Evolutionary conservation across 1,139 yeast genomes (phyloP), one percentile per base, ranked within the genome.

Genomic region (Pichia sp.): DNA sequence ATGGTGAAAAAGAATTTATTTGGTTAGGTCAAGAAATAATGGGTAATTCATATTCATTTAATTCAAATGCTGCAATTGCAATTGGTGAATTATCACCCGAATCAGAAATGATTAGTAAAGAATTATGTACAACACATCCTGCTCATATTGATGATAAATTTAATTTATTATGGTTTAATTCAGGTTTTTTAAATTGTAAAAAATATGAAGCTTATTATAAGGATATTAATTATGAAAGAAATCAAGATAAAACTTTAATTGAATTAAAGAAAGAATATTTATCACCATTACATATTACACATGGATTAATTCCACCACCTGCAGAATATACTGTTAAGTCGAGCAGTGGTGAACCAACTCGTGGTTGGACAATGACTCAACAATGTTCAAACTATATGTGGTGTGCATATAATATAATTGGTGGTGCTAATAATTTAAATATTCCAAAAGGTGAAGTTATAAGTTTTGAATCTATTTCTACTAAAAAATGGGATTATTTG

Each of bases 71-170:
- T 49, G 77, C 79, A 11, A 81, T 77, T 8, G 70, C 82, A 0
- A 69, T 75, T 30, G 84, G 84, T 26, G 71, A 70, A 62, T 67
- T 53, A 46, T 63, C 69, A 2, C 51, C 55, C 5, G 53, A 57
- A 48, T 58, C 50, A 42, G 45, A 52, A 56, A 34, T 69, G 66
- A 57, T 63, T 1, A 65, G 80, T 0, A 63, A 65, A 42, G 84
- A 79, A 58, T 65, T 82, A 8, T 83, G 89, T 58, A 77, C 85
- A 0, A 73, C 81, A 1, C 89, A 83, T 61, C 86, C 88, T 0
- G 86, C 85, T 0, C 90, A 83, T 63, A 61, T 81, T 1, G 67
- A 71, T 49, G 71, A 70, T 44, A 79, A 79, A 5, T 68, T 68
- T 39, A 55, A 56, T 6, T 60, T 83, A 30, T 57, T 82, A 3